A percentile compares a stretch with the other conserved stretches of the same genome.
Evolutionary conservation across 1,139 yeast genomes (phyloP).

Genomic region (Pichia sp.): DNA sequence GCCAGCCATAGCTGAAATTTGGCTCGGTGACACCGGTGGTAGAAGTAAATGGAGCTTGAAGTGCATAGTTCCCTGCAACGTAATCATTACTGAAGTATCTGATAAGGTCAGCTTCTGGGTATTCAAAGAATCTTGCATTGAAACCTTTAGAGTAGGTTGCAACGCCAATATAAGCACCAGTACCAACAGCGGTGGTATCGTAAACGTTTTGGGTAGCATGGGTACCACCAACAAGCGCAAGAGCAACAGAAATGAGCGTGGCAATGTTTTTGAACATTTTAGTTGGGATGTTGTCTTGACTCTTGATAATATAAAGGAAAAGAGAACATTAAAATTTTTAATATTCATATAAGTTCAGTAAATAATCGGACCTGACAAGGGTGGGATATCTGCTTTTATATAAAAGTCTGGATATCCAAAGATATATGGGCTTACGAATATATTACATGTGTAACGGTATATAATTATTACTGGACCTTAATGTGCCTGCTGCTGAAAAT

Average conservation of each 20-base stretch:
- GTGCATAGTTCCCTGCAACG: slow-evolving; percentile 10
- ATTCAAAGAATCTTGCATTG: slow-evolving; percentile 9
- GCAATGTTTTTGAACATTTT: slow-evolving; percentile 8
- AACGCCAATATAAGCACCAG: slow-evolving; percentile 11
- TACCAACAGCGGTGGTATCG: neutral
- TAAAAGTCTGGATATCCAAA: no score
- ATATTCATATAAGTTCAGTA: no score
- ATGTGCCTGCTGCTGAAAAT: no score
- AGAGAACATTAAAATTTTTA: no score
- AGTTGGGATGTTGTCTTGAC: neutral
- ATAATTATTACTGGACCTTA: no score
- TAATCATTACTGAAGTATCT: neutral
- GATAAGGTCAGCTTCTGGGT: neutral
- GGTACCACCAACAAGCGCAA: slow-evolving; percentile 1
- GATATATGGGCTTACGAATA: no score
- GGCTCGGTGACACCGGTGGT: slow-evolving; percentile 10
- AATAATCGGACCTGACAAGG: no score
- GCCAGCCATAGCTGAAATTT: slow-evolving; percentile 2
- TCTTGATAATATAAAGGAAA: neutral
- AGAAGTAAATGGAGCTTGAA: slow-evolving; percentile 3
- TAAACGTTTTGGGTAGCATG: neutral
- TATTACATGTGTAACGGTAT: no score
- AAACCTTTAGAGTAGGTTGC: slow-evolving; percentile 11
- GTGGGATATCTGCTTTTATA: no score
- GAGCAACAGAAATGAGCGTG: slow-evolving; percentile 6